Percentiles rank a stretch among this genome's conserved stretches.
These are phyloP conservation scores for Pseudonitzschia pungens DNA, from an alignment of 108 stramenopile species.

Conservation along the genomic window DNA sequence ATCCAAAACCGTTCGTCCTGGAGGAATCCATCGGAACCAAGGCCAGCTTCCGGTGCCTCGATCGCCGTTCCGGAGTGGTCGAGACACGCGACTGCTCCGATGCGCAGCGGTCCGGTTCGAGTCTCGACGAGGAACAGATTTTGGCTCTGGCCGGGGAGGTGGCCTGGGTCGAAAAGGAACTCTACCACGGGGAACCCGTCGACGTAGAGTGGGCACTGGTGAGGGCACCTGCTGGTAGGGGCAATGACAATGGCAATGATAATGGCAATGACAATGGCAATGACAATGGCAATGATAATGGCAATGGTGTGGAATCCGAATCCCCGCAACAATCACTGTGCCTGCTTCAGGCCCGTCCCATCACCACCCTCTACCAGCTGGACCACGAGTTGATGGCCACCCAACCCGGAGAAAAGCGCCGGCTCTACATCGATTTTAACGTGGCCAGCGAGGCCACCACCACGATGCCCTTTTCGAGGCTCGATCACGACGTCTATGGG, in stretches of 20 bases:
- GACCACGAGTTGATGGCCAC: background rate
- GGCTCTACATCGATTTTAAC: background rate
- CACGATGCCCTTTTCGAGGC: background rate
- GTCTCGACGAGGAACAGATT: background rate
- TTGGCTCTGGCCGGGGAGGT: background rate
- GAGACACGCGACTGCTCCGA: too few relatives aligned
- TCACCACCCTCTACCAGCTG: background rate
- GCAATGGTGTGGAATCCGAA: too few relatives aligned
- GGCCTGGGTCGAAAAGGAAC: background rate
- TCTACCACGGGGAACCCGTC: background rate
- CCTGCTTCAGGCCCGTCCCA: conserved; percentile 5
- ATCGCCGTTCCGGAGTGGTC: too few relatives aligned
- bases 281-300: background rate
- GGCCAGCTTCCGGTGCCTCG: too few relatives aligned
- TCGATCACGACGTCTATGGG: background rate
- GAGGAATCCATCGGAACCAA: too few relatives aligned
- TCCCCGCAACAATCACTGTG: too few relatives aligned
- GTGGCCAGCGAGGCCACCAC: background rate
- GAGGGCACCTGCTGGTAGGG: too few relatives aligned
- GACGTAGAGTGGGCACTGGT: conserved; percentile 9
- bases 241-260: too few relatives aligned
- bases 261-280: background rate
- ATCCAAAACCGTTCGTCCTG: too few relatives aligned
- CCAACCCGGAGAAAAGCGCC: background rate
- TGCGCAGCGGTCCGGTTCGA: too few relatives aligned